Evolutionary conservation across 768 basidiomycete genomes (phyloP).

Genomic region (Russula sp.): DNA sequence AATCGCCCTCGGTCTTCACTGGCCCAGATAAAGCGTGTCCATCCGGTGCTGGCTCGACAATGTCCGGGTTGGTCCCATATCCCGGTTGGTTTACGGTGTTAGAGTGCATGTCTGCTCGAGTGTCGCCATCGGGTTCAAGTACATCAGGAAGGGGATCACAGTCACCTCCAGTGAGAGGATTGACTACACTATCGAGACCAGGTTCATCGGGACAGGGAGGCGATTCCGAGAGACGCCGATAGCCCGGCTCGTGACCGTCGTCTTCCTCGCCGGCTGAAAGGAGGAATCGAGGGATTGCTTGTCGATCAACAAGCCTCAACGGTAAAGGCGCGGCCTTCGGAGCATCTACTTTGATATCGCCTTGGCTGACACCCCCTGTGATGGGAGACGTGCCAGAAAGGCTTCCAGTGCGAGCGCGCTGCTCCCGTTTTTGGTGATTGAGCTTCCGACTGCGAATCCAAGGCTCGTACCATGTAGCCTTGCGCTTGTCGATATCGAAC

Average conservation of each 20-base stretch:
- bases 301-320: conserved; percentile 41
- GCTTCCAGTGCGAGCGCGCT: conserved; percentile 12
- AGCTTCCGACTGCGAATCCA: conserved; percentile 64
- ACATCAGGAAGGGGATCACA: conserved; percentile 52
- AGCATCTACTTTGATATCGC: conserved; percentile 22
- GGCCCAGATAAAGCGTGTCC: conserved; percentile 31
- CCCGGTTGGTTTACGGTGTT: conserved; percentile 25
- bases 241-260: conserved; percentile 12
- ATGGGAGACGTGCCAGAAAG: neutral
- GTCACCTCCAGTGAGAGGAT: conserved; percentile 19
- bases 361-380: conserved; percentile 23
- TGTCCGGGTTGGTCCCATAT: conserved; percentile 34
- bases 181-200: conserved; percentile 30
- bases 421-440: conserved; percentile 49
- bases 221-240: conserved; percentile 18
- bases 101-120: conserved; percentile 49
- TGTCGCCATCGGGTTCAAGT: conserved; percentile 59
- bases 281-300: conserved; percentile 27
- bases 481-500: conserved; percentile 82
- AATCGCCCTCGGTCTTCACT: conserved; percentile 27
- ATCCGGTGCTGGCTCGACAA: conserved; percentile 47
- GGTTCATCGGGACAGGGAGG: conserved; percentile 25
- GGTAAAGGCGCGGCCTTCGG: conserved; percentile 36
- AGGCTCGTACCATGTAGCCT: conserved; percentile 79
- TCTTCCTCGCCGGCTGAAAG: conserved; percentile 22